These are phyloP conservation scores for Tylopilus subfusipes DNA, from an alignment of 768 basidiomycete species.

Conservation along the genomic window DNA sequence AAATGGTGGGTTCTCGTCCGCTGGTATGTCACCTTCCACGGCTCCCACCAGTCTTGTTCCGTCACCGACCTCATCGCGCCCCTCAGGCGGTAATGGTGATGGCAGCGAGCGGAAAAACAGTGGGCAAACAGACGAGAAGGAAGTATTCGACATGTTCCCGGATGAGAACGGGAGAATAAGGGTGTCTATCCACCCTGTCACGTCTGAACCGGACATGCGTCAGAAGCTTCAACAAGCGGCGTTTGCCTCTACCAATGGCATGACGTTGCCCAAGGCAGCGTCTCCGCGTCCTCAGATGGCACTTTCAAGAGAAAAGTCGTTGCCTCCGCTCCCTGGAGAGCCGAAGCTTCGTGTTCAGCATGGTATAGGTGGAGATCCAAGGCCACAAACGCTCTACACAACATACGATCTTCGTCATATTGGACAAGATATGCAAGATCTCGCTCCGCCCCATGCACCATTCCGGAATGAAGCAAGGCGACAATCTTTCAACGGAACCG, in stretches of 20 bases:
- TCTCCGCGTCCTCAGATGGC: conserved; percentile 11
- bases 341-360: conserved; percentile 42
- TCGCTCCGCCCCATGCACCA: conserved; percentile 59
- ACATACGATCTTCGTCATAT: conserved; percentile 55
- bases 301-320: conserved; percentile 62
- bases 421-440: conserved; percentile 43
- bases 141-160: conserved; percentile 29
- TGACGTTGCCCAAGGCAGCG: conserved; percentile 27
- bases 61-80: conserved; percentile 71
- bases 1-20: conserved; percentile 46
- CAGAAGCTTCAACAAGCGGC: conserved; percentile 39
- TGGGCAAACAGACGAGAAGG: conserved; percentile 43
- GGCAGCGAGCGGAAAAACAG: conserved; percentile 41
- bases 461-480: conserved; percentile 63
- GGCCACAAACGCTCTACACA: conserved; percentile 65
- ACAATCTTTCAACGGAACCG: conserved; percentile 73
- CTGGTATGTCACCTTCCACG: conserved; percentile 70
- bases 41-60: conserved; percentile 73
- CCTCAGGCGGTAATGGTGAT: conserved; percentile 56
- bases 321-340: conserved; percentile 71
- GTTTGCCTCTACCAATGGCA: conserved; percentile 32
- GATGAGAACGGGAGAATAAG: conserved; percentile 36
- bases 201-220: conserved; percentile 63
- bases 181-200: conserved; percentile 47
- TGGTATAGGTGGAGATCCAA: conserved; percentile 36